Evolutionary conservation across 202 grass and related monocot species (phyloP).

Genomic region (Hordeum pubiflorum): DNA sequence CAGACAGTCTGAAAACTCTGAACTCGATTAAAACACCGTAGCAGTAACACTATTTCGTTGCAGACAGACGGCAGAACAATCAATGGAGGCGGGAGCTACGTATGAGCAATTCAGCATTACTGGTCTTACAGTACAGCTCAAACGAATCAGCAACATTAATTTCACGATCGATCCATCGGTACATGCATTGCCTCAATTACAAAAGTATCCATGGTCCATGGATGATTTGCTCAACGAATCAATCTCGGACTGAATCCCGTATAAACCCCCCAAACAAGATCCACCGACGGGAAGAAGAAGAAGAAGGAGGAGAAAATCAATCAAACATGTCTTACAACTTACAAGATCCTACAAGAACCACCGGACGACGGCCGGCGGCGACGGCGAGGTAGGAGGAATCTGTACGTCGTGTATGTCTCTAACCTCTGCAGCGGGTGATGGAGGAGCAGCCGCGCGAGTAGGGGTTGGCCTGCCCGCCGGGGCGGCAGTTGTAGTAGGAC

Average conservation of each 20-base stretch:
- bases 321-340: constrained; percentile 9
- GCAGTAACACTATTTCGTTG: not conserved
- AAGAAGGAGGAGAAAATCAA: not conserved
- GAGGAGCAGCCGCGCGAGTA: constrained; percentile 67
- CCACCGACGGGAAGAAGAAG: not conserved
- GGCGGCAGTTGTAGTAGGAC: constrained; percentile 73
- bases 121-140: not conserved
- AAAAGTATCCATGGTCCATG: not conserved
- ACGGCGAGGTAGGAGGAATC: not conserved
- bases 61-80: not conserved
- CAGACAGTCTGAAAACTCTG: not conserved
- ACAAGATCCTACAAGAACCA: constrained; percentile 9
- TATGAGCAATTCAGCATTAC: not conserved
- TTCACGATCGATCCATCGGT: not conserved
- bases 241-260: not conserved
- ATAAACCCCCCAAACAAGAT: not conserved
- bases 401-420: not conserved
- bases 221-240: not conserved
- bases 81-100: too few species aligned
- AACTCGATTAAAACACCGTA: not conserved
- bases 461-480: constrained; percentile 56
- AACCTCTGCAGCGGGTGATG: constrained; percentile 58
- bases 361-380: not conserved
- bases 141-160: not conserved
- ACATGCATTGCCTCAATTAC: constrained; percentile 1